Conservation (phyloP, 2,329 filamentous ascomycete genomes). For the Cryphonectria carpinicola region DNA sequence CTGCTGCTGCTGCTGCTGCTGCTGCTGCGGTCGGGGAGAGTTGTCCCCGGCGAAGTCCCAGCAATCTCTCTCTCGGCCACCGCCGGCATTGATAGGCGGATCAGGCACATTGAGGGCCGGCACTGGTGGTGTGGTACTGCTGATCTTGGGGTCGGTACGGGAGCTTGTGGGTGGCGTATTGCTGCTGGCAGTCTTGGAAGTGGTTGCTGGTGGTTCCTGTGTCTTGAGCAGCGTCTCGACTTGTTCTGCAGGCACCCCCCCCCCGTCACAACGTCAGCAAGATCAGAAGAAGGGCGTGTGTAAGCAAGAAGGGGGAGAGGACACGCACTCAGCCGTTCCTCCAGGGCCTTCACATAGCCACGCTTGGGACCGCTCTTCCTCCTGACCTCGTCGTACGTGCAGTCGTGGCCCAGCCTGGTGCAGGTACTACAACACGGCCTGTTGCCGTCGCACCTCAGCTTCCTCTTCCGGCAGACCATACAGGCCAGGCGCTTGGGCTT, state of each 20-base stretch:
- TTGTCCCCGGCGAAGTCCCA: constrained; percentile 62
- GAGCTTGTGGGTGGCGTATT: constrained; percentile 36
- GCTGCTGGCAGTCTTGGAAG: constrained; percentile 18
- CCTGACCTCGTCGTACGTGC: constrained; percentile 88
- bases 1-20: constrained; percentile 37
- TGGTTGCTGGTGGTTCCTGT: constrained; percentile 58
- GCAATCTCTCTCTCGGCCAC: constrained; percentile 54
- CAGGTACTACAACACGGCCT: constrained; percentile 89
- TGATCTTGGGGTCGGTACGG: constrained; percentile 34
- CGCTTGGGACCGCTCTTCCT: constrained; percentile 94
- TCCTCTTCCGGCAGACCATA: constrained; percentile 89
- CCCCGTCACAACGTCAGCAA: constrained; percentile 4
- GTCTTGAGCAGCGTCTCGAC: constrained; percentile 89
- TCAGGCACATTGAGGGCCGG: constrained; percentile 48
- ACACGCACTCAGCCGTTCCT: constrained; percentile 83
- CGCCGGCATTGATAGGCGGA: constrained; percentile 51
- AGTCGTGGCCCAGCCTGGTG: constrained; percentile 81
- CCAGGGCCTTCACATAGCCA: constrained; percentile 91
- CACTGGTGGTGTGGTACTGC: constrained; percentile 36
- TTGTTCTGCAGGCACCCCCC: constrained; percentile 64
- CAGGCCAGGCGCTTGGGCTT: constrained; percentile 94
- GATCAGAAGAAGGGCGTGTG: not conserved
- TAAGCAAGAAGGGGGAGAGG: constrained; percentile 10
- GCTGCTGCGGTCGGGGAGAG: constrained; percentile 41
- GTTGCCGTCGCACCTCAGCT: constrained; percentile 85